Conservation (phyloP, 345 rosid genomes). For the Salix exigua region DNA sequence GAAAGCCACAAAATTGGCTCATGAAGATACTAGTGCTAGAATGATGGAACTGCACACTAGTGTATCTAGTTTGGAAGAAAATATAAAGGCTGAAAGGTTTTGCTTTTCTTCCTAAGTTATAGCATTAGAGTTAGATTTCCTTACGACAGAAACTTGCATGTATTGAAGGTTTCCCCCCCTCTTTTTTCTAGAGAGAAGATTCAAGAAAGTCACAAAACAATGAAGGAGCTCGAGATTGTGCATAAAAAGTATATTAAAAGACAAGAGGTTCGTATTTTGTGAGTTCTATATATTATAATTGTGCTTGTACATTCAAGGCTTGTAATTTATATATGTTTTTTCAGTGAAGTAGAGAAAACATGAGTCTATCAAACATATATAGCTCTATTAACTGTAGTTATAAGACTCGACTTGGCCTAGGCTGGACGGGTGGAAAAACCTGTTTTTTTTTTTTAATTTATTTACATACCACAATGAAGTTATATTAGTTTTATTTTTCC, state of each 20-base stretch:
- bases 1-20: slow-evolving; percentile 76
- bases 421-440: too few species aligned
- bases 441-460: too few species aligned
- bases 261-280: slow-evolving; percentile 66
- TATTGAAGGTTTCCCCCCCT: background rate
- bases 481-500: too few species aligned
- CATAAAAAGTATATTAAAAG: slow-evolving; percentile 62
- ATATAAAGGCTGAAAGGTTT: slow-evolving; percentile 63
- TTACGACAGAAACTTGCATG: background rate
- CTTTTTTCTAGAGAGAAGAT: slow-evolving; percentile 62
- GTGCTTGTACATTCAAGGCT: background rate
- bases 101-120: background rate
- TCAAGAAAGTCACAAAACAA: slow-evolving; percentile 50
- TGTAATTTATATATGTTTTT: background rate
- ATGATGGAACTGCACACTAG: slow-evolving; percentile 54
- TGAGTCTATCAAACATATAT: background rate
- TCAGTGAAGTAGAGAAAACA: background rate
- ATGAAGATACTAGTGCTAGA: slow-evolving; percentile 58
- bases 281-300: slow-evolving; percentile 11
- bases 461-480: too few species aligned
- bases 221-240: slow-evolving; percentile 75
- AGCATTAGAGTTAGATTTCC: background rate
- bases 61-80: slow-evolving; percentile 59
- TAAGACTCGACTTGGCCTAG: too few species aligned
- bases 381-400: too few species aligned